Base-by-base conservation (phyloP, 2,329 filamentous ascomycete species). In the Clarireedia monteithiana region DNA sequence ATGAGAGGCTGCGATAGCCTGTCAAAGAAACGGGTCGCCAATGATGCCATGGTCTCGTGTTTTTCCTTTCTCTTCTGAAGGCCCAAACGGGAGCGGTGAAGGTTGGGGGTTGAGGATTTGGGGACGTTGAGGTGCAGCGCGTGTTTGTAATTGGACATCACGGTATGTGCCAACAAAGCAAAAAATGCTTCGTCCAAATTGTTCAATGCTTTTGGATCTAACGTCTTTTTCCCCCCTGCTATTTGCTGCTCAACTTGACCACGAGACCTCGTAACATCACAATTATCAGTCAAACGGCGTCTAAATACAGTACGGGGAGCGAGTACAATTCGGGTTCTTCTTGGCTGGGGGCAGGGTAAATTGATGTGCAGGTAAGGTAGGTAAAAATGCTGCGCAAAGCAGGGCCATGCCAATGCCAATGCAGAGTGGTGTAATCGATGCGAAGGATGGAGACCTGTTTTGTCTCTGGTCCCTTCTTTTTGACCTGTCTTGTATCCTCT, bases 91-190 rank as follows among this genome's bases (percentile, higher is more conserved):
- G 40, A 34, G 49, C 39, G 49, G 49, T 51, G 49, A 51, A 51
- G 49, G 24, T 34, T 44, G 49, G 49, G 49, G 24, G 34, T 27
- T 40, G 15, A 6, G 17, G 26, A 17, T 4, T 12, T 27, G 27
- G 45, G 30, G 30, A 45, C 4, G n/a, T 34, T 24, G 50, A 23
- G n/a, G 26, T 24, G 39, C 26, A 42, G 26, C 15, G 50, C 50
- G 17, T 40, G 36, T 12, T 34, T 34, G n/a, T 52, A 12, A 52
- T 52, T 52, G 50, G 50, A 52, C 14, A 53, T 27, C 40, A 48
- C 42, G 20, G 34, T 48, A 40, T 53, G 50, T 51, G 49, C 50
- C 50, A 53, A 53, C 50, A 30, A 46, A 53, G 50, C 50, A 53
- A 20, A 20, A 20, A 34, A 20, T 20, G 20, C 42, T 47, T 53